Base-by-base conservation (phyloP, 148 eudicot species). In the Fallopia convolvulus region DNA sequence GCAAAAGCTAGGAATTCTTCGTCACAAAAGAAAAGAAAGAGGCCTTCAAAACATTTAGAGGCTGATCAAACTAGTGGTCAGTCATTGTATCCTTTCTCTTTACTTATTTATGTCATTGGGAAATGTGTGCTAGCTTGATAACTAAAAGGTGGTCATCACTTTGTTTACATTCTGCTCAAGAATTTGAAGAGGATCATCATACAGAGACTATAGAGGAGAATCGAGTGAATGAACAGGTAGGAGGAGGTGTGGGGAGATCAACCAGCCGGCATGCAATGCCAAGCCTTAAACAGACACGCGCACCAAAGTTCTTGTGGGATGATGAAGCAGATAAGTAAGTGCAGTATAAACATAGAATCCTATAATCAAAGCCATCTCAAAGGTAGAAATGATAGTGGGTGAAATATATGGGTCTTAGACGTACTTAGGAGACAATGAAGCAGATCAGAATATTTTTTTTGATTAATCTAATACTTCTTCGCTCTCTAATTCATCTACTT, bases 291-390 rank as follows among this genome's bases (percentile, higher is more conserved):
- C 77, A 84, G 80, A 76, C 80, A 77, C 90, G 89, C 23, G 82
- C 81, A 77, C 80, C 76, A 77, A 88, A 82, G 88, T 91, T 88
- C 78, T 77, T 77, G 20, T 95, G 99, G 99, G 88, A 92, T 68
- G 99, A 90, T 81, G 83, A 82, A 55, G 85, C 93, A 75, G 99
- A 95, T 77, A 92, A 97, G 99, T 95, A 86, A 84, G 76, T 76
- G 74, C 7, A 46, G 17, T 1, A 21, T 42, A 68, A 14, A 39
- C 21, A 39, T 68, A 68, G 44, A 36, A 68, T 33, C 72, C 44
- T 0, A 32, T 13, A 32, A 33, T 32, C 40, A 65, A 65, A 65
- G 40, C 41, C 71, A 26, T 32, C 40, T 65, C n/a, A 65, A 65
- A 65, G 14, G 75, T 73, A 74, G 20, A 65, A 21, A 21, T 60